phyloP scores from a whole-genome alignment of 208 protist species.

The Crithidia thermophila region DNA sequence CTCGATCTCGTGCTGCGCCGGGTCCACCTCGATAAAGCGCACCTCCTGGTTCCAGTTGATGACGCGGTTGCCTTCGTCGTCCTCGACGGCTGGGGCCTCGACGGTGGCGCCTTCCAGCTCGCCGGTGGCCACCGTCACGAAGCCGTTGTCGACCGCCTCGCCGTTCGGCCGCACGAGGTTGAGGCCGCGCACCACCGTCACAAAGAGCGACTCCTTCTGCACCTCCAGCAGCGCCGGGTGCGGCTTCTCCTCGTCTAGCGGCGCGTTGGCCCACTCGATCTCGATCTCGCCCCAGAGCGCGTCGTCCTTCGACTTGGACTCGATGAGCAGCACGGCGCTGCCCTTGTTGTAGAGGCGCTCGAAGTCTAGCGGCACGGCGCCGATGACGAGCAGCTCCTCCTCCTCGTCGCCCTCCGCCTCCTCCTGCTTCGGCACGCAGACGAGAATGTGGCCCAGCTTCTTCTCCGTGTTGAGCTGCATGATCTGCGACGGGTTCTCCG shows the following conservation, averaged over 20 bases:
- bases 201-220: slow-evolving; percentile 72
- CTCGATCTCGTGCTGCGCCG: slow-evolving; percentile 48
- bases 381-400: slow-evolving; percentile 88
- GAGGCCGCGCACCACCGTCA: slow-evolving; percentile 79
- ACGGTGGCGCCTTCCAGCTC: slow-evolving; percentile 82
- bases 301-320: slow-evolving; percentile 88
- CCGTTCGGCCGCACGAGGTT: slow-evolving; percentile 58
- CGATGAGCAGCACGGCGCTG: slow-evolving; percentile 81
- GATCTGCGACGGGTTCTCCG: slow-evolving; percentile 74
- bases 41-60: slow-evolving; percentile 90
- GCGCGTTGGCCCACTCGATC: slow-evolving; percentile 80
- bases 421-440: slow-evolving; percentile 83
- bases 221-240: slow-evolving; percentile 38
- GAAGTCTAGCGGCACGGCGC: slow-evolving; percentile 87
- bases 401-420: slow-evolving; percentile 53
- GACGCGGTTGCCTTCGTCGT: slow-evolving; percentile 47
- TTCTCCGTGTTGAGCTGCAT: slow-evolving; percentile 89
- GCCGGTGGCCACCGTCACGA: slow-evolving; percentile 64
- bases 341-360: slow-evolving; percentile 81
- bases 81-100: slow-evolving; percentile 48
- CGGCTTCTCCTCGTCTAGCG: slow-evolving; percentile 39
- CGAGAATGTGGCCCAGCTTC: slow-evolving; percentile 87
- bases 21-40: slow-evolving; percentile 80
- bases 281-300: slow-evolving; percentile 86
- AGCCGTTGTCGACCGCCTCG: slow-evolving; percentile 42